Evolutionary conservation across 768 basidiomycete species (phyloP), one percentile per base, ranked within the genome.

Genomic region (Pleurotus sapidus): DNA sequence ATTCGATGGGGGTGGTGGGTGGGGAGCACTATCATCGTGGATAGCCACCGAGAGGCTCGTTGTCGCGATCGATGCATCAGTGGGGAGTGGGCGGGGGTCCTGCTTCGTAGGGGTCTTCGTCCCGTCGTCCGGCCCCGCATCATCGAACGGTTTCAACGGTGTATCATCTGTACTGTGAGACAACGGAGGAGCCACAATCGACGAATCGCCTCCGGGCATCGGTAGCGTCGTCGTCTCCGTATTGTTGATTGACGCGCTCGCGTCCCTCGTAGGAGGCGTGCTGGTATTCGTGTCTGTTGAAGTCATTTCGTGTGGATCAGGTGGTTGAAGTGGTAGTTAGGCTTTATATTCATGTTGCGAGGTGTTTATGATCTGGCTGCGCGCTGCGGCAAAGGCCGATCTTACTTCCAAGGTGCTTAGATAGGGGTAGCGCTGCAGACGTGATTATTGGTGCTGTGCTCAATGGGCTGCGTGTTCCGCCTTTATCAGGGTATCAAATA

Each of bases 101-200:
- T 38, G 49, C 14, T 54, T n/a, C 12, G 20, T 39, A 7, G 51
- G 17, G 1, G 51, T 40, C 39, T 18, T 27, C 9, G 14, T 39
- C 34, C 38, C 51, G 18, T n/a, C 51, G 18, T 54, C 51, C 11
- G 51, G 51, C 5, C 6, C 42, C 18, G 39, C 51, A 25, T 54
- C 39, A 4, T 40, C 51, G 27, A 54, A 54, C n/a, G 51, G 51
- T n/a, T 42, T 54, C 51, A 50, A 37, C 20, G 49, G n/a, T 11
- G 18, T 8, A 15, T n/a, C 39, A 17, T 12, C 12, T 6, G 37
- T 43, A 17, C 20, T 45, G 37, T 12, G 9, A 11, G 30, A 34
- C 9, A 4, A 11, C 8, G 30, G 30, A 34, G 30, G 30, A 23
- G 11, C 39, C 7, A 14, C 51, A n/a, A 5, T n/a, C 24, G 23